These are phyloP conservation scores for Gossypium herbaceum DNA, from an alignment of 345 rosid genomes.

Conservation along the genomic window DNA sequence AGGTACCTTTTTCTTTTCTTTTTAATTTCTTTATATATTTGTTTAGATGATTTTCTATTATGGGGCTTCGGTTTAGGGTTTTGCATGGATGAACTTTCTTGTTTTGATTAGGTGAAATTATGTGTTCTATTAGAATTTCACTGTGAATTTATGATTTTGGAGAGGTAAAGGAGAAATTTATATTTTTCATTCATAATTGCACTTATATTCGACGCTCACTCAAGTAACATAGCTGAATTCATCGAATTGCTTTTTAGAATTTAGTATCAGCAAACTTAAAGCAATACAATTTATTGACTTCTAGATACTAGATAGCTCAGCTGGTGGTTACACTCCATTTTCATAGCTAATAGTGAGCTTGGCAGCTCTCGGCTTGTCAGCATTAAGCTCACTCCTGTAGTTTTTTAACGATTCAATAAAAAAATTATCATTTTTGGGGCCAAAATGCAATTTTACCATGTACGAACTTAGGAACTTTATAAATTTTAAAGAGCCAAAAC, in stretches of 20 bases:
- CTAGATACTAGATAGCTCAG: not conserved
- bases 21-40: not conserved
- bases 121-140: not conserved
- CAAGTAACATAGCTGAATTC: not conserved
- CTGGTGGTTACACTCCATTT: not conserved
- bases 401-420: too few species aligned
- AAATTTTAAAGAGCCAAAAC: too few species aligned
- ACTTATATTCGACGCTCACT: not conserved
- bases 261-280: not conserved
- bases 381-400: not conserved
- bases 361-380: not conserved
- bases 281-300: not conserved
- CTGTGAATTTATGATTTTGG: not conserved
- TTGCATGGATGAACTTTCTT: not conserved
- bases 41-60: not conserved
- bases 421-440: too few species aligned
- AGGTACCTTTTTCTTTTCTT: conserved; percentile 34
- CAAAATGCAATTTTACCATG: too few species aligned
- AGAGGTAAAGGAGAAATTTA: not conserved
- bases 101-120: not conserved
- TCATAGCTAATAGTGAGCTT: not conserved
- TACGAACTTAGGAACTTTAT: too few species aligned
- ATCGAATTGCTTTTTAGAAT: not conserved
- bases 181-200: not conserved
- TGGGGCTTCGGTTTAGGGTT: conserved; percentile 6